phyloP scores from a whole-genome alignment of 148 eudicot genomes.

The Bassia scoparia region DNA sequence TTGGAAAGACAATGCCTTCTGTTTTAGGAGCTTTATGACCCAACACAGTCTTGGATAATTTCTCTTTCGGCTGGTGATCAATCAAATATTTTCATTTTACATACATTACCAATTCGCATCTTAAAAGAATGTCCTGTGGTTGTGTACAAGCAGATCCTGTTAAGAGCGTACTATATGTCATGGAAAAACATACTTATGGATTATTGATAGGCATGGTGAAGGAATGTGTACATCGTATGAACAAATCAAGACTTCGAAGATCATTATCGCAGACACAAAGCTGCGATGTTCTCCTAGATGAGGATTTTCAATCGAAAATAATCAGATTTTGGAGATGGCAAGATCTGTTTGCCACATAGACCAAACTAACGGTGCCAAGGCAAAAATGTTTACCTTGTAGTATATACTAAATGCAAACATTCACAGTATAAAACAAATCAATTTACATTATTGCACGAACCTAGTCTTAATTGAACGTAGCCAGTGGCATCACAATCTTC shows the following conservation, averaged over 20 bases:
- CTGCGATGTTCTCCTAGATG: slow-evolving; percentile 30
- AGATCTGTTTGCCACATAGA: slow-evolving; percentile 22
- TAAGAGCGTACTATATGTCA: no score
- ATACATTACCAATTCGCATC: no score
- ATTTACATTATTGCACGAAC: no score
- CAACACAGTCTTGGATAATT: slow-evolving; percentile 15
- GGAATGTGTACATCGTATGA: slow-evolving; percentile 33
- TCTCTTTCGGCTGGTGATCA: not conserved
- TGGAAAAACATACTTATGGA: slow-evolving; percentile 25
- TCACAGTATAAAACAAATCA: no score
- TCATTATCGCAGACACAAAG: slow-evolving; percentile 33
- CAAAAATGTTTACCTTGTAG: slow-evolving; percentile 27
- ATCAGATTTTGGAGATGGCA: slow-evolving; percentile 43
- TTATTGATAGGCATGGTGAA: slow-evolving; percentile 30
- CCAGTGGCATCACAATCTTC: no score
- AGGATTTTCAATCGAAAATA: slow-evolving; percentile 32
- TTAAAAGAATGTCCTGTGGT: no score
- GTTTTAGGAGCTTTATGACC: slow-evolving; percentile 15
- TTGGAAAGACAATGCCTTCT: no score
- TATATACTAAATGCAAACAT: no score
- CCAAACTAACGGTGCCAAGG: slow-evolving; percentile 21
- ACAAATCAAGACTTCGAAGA: slow-evolving; percentile 24
- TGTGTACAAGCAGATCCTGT: no score
- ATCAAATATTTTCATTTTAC: no score
- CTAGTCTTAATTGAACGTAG: no score